Conservation (phyloP, 225 moss, liverwort and hornwort genomes). For the Climacium dendroides region DNA sequence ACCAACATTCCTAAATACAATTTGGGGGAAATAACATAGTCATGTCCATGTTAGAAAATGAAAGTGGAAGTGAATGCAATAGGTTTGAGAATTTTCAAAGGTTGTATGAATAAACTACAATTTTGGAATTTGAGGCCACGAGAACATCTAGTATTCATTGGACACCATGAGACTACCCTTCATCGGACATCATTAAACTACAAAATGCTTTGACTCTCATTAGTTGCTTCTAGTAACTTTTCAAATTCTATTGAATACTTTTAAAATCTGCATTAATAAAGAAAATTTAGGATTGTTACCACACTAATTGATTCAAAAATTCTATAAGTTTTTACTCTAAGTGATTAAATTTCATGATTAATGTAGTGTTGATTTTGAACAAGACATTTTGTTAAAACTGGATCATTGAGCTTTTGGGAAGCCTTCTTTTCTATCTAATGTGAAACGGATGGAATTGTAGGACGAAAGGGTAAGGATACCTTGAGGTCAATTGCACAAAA, state of each 20-base stretch:
- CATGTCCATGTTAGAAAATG: neutral
- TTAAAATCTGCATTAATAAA: neutral
- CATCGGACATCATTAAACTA: neutral
- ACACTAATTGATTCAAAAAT: neutral
- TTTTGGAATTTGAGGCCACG: neutral
- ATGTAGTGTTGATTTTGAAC: neutral
- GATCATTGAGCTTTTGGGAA: neutral
- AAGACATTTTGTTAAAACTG: neutral
- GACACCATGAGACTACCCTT: neutral
- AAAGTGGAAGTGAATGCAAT: neutral
- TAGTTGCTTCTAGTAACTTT: neutral
- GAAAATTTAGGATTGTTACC: neutral
- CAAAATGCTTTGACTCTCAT: neutral
- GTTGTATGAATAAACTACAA: neutral
- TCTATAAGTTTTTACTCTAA: neutral
- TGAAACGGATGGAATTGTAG: neutral
- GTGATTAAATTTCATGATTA: neutral
- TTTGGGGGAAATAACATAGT: too few relatives aligned
- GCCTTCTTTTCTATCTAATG: accelerated
- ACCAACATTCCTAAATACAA: too few relatives aligned
- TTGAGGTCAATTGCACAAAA: too few relatives aligned
- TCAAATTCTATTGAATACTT: too few relatives aligned
- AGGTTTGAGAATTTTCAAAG: neutral
- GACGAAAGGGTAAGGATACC: neutral
- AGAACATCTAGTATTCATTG: neutral